Conservation (phyloP, 2,329 filamentous ascomycete genomes). For the Fusarium sp. region DNA sequence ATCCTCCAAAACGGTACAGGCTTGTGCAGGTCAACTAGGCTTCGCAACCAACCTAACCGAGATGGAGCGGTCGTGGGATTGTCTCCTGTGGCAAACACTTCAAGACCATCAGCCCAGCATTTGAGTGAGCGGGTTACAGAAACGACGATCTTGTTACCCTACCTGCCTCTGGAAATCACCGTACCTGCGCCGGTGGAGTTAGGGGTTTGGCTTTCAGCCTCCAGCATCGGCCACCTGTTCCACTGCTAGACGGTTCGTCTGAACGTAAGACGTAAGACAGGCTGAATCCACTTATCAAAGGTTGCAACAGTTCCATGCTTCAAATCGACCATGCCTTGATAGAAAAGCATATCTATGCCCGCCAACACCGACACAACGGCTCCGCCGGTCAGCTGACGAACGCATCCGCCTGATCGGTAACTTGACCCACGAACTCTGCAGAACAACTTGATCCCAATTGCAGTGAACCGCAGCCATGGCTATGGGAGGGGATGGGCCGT, state of each 20-base stretch:
- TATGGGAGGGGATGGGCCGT: conserved; percentile 33
- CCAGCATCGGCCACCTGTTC: background rate
- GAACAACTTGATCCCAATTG: background rate
- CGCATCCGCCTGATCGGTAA: background rate
- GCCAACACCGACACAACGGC: background rate
- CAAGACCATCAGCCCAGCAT: background rate
- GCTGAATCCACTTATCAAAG: background rate
- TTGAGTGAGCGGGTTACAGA: background rate
- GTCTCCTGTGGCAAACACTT: background rate
- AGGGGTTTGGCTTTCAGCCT: background rate
- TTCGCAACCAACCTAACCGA: background rate
- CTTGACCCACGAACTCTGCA: background rate
- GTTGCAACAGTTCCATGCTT: background rate
- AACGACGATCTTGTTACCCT: background rate
- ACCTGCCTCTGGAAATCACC: background rate
- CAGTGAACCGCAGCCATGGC: conserved; percentile 18
- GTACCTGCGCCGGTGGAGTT: background rate
- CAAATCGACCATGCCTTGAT: background rate
- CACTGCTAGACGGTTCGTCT: background rate
- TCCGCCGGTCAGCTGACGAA: background rate
- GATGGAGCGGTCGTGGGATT: background rate
- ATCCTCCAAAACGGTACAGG: background rate
- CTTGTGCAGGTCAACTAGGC: background rate
- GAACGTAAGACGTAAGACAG: background rate
- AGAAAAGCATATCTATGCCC: conserved; percentile 2